Evolutionary conservation across 148 eudicot species (phyloP), one percentile per base, ranked within the genome.

Genomic region (Diospyros lotus): DNA sequence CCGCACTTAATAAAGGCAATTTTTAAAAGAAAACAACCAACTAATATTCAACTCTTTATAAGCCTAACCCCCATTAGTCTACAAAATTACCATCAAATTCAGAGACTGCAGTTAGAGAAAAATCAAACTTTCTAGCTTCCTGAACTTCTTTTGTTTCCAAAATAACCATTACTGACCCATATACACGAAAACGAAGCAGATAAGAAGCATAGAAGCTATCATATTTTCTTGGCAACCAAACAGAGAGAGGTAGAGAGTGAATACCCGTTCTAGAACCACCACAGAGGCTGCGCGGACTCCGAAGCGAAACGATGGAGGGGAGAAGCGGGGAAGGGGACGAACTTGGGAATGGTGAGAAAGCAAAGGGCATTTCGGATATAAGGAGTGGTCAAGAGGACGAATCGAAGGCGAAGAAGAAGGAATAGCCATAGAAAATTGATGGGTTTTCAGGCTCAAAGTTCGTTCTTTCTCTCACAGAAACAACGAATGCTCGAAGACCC

Each of bases 281-380:
- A 79, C 75, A 45, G 90, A 84, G 73, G 54, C 66, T 2, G 87
- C 86, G 12, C 75, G 78, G 62, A 87, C 78, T 73, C 52, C 76
- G 77, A 48, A 72, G 15, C 69, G 53, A 64, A 69, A 65, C 18
- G 68, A 38, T 3, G 6, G 66, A 64, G 65, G 46, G 73, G 73
- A 54, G 14, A 66, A 81, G 2, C 6, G 69, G 5, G 46, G 73
- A 42, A 28, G 74, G 58, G 73, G 76, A 53, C 64, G 82, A 73
- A 78, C 68, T 52, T 75, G 80, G 38, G 67, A 76, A 62, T 56
- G 55, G 41, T 28, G 77, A 65, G 80, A 71, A 83, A 73, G 72
- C 43, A 70, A 68, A 69, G 78, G 68, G 65, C 14, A 50, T 56
- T 39, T 67, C 18, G 78, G 87, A 80, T 61, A 74, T n/a, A 76